phyloP scores from a whole-genome alignment of 345 rosid genomes.

The Salix caprea region DNA sequence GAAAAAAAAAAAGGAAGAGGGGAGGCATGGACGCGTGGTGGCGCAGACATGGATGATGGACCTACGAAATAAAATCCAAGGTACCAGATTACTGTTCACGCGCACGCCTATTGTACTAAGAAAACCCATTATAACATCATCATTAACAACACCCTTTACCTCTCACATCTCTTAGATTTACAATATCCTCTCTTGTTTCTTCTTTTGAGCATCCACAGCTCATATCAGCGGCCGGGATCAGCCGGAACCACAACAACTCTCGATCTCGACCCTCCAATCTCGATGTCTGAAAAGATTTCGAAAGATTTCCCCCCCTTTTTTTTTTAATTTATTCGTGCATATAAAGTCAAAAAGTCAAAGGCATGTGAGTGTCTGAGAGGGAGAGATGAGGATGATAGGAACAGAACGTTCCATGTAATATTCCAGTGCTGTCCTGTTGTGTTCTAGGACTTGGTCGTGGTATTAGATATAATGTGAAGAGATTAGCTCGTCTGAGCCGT shows the following conservation, averaged over 20 bases:
- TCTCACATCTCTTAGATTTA: constrained; percentile 21
- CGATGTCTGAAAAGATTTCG: constrained; percentile 1
- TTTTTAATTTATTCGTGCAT: too few relatives aligned
- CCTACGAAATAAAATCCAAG: constrained; percentile 22
- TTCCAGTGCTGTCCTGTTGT: too few relatives aligned
- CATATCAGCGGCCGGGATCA: background rate
- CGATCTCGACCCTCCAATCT: constrained; percentile 13
- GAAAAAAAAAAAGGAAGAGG: background rate
- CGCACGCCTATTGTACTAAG: constrained; percentile 33
- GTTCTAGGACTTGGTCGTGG: too few relatives aligned
- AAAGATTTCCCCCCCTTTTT: constrained; percentile 8
- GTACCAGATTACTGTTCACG: constrained; percentile 27
- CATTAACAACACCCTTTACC: constrained; percentile 18
- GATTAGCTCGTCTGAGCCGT: too few relatives aligned
- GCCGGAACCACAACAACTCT: background rate
- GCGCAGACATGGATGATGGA: constrained; percentile 9
- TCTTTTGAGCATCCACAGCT: background rate
- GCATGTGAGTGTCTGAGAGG: background rate
- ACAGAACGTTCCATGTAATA: too few relatives aligned
- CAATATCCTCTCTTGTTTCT: background rate
- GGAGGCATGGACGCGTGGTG: constrained; percentile 1
- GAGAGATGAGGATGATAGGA: background rate
- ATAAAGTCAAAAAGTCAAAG: constrained; percentile 8
- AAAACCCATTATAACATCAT: constrained; percentile 30
- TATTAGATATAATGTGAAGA: too few relatives aligned